Percentiles rank a stretch among this genome's conserved stretches.
These are phyloP conservation scores for Yamadazyma ubonensis DNA, from an alignment of 805 yeast genomes.

Conservation along the genomic window DNA sequence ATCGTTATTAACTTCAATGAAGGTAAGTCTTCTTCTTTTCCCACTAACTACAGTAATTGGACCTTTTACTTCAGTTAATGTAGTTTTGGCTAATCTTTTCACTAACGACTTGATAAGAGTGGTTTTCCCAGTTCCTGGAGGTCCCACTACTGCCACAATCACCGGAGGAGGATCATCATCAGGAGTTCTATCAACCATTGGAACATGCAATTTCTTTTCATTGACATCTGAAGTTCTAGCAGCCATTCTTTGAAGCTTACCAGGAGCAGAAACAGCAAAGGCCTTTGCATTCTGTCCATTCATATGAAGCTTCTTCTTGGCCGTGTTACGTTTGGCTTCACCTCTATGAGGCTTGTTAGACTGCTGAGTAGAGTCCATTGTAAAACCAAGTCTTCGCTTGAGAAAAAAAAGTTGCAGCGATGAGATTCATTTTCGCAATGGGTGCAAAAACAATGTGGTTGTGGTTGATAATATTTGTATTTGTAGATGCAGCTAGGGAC, in stretches of 20 bases:
- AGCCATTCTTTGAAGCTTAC: constrained; percentile 81
- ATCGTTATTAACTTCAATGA: constrained; percentile 90
- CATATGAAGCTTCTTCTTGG: constrained; percentile 83
- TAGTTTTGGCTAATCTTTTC: constrained; percentile 82
- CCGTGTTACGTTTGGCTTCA: constrained; percentile 45
- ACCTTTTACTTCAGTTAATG: constrained; percentile 84
- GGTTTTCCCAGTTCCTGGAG: constrained; percentile 97
- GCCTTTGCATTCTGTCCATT: constrained; percentile 62
- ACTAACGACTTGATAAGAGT: constrained; percentile 88
- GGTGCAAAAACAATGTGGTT: constrained; percentile 1
- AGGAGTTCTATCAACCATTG: constrained; percentile 96
- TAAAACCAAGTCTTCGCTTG: too few relatives aligned
- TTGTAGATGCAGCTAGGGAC: background rate
- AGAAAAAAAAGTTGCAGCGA: constrained; percentile 5
- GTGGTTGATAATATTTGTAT: background rate
- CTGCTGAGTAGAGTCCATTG: constrained; percentile 46
- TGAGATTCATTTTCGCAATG: constrained; percentile 1
- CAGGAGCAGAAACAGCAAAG: constrained; percentile 57
- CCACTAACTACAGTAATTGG: constrained; percentile 97
- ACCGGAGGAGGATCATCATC: constrained; percentile 98
- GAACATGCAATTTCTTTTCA: constrained; percentile 88
- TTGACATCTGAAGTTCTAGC: constrained; percentile 77
- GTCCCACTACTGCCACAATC: constrained; percentile 95
- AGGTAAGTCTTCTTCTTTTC: constrained; percentile 86
- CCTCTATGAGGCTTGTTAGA: constrained; percentile 82